These are phyloP conservation scores for Saccharomyces eubayanus DNA, from an alignment of 805 yeast genomes.

Conservation along the genomic window DNA sequence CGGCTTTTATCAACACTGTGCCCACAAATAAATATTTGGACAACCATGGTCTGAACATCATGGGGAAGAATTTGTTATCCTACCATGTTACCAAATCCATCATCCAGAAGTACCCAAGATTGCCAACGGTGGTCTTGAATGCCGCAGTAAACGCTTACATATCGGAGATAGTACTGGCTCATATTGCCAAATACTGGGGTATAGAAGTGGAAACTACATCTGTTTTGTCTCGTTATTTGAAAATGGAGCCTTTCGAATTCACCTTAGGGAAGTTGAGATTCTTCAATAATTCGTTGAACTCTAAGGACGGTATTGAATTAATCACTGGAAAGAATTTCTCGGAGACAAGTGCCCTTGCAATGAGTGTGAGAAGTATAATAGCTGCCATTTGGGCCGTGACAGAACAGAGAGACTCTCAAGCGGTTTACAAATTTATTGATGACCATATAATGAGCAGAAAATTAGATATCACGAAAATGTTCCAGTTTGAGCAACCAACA, in stretches of 20 bases:
- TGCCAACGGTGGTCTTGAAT: slow-evolving; percentile 71
- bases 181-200: slow-evolving; percentile 79
- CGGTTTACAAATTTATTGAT: slow-evolving; percentile 59
- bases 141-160: slow-evolving; percentile 70
- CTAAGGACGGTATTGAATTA: slow-evolving; percentile 45
- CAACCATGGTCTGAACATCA: slow-evolving; percentile 70
- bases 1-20: slow-evolving; percentile 24
- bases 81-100: slow-evolving; percentile 71
- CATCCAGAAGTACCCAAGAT: slow-evolving; percentile 73
- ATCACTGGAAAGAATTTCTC: slow-evolving; percentile 34
- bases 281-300: slow-evolving; percentile 20
- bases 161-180: slow-evolving; percentile 55
- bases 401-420: slow-evolving; percentile 39
- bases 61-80: slow-evolving; percentile 71
- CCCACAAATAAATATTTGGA: slow-evolving; percentile 45
- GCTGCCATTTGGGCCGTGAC: slow-evolving; percentile 74
- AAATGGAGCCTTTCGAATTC: slow-evolving; percentile 59
- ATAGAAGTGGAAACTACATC: slow-evolving; percentile 65
- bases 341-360: slow-evolving; percentile 39
- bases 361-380: slow-evolving; percentile 71
- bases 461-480: slow-evolving; percentile 62
- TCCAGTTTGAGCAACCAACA: slow-evolving; percentile 77
- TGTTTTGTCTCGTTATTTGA: slow-evolving; percentile 55
- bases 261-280: slow-evolving; percentile 65
- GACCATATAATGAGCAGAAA: slow-evolving; percentile 77